Evolutionary conservation across 148 eudicot species (phyloP).

Genomic region (Chenopodium album): DNA sequence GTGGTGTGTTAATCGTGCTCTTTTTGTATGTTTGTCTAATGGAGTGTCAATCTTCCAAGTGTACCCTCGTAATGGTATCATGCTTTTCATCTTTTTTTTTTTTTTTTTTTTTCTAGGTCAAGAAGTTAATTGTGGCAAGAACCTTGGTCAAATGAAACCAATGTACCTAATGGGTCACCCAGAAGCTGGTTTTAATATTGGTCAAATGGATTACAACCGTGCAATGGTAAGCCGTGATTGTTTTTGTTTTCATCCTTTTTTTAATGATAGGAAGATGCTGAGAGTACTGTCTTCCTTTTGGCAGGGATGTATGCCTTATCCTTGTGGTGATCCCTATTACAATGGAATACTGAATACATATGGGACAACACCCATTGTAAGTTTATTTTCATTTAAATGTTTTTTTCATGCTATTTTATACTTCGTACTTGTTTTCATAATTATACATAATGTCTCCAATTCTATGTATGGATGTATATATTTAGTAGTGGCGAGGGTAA

Average conservation of each 20-base stretch:
- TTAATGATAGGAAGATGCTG: not conserved
- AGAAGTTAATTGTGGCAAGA: conserved; percentile 49
- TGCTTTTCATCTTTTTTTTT: not conserved
- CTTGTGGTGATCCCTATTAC: conserved; percentile 57
- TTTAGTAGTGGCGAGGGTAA: too few species aligned
- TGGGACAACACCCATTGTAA: conserved; percentile 57
- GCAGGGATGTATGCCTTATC: conserved; percentile 51
- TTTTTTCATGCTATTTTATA: not conserved
- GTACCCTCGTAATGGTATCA: not conserved
- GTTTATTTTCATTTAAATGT: conserved; percentile 23
- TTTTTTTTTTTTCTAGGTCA: conserved; percentile 32
- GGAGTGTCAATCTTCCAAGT: not conserved
- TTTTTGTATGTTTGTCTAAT: not conserved
- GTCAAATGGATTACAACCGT: conserved; percentile 47
- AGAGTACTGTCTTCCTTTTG: not conserved
- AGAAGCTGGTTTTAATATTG: conserved; percentile 33
- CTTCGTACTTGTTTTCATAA: not conserved
- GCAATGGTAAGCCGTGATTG: conserved; percentile 41
- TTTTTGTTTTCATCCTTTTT: not conserved
- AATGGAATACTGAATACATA: conserved; percentile 49
- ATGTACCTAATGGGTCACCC: conserved; percentile 43
- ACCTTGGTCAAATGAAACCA: conserved; percentile 47
- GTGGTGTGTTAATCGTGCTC: too few species aligned
- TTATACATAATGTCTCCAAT: too few species aligned
- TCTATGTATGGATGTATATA: too few species aligned